A percentile compares a stretch with the other conserved stretches of the same genome.
Conservation (phyloP, 2,329 filamentous ascomycete species). For the Trichothecium roseum region DNA sequence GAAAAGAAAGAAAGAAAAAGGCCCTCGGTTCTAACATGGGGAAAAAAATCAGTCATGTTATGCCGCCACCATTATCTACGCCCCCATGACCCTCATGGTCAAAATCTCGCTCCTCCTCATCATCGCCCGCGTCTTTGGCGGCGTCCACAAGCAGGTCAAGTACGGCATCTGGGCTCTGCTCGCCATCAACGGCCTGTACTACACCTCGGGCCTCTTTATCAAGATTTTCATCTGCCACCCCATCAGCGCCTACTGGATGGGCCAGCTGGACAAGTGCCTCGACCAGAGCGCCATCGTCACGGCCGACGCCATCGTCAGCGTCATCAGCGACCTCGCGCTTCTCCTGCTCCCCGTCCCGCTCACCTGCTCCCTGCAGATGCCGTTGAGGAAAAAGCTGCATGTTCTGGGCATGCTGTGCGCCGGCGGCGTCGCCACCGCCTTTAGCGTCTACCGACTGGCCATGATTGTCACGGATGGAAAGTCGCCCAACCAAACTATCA, state of each 20-base stretch:
- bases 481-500: conserved; percentile 14
- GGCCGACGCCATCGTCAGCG: conserved; percentile 19
- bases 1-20: not conserved
- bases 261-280: conserved; percentile 18
- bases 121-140: conserved; percentile 29
- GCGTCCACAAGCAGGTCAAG: conserved; percentile 25
- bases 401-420: conserved; percentile 18
- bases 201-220: conserved; percentile 27
- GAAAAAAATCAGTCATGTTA: conserved; percentile 24
- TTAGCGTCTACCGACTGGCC: conserved; percentile 17
- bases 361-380: conserved; percentile 20
- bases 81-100: conserved; percentile 30
- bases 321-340: conserved; percentile 19
- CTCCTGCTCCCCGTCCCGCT: conserved; percentile 18
- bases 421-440: conserved; percentile 19
- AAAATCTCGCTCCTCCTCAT: conserved; percentile 32
- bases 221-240: conserved; percentile 31
- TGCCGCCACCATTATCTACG: conserved; percentile 32
- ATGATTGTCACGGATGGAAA: conserved; percentile 13
- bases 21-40: not conserved
- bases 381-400: conserved; percentile 16
- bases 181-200: conserved; percentile 25
- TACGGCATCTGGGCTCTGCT: conserved; percentile 27
- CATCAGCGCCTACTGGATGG: conserved; percentile 28
- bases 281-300: conserved; percentile 21